phyloP scores from a whole-genome alignment of 2,329 filamentous ascomycete genomes.

The Pseudocercospora eumusae region DNA sequence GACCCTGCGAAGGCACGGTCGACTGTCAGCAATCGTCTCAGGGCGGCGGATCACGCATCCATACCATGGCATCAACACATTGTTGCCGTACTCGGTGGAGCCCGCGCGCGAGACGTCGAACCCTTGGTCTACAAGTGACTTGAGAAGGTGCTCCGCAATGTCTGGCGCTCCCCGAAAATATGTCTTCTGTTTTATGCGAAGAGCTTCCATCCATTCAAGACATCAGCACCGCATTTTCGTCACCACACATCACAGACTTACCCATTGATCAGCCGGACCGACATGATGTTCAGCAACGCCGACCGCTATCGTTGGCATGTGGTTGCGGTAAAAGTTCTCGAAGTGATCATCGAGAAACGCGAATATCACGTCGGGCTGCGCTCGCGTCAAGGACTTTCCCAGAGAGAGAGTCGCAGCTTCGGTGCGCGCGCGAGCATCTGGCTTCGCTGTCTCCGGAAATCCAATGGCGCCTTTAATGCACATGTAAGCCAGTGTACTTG shows the following conservation, averaged over 20 bases:
- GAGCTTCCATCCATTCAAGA: constrained; percentile 1
- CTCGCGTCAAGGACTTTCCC: neutral
- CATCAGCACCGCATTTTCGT: no score
- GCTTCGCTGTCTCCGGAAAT: neutral
- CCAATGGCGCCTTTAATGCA: neutral
- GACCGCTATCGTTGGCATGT: constrained; percentile 4
- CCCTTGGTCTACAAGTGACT: neutral
- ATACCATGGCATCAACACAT: constrained; percentile 1
- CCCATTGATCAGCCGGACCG: neutral
- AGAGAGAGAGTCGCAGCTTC: neutral
- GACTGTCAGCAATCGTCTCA: neutral
- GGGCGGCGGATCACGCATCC: neutral
- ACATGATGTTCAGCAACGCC: constrained; percentile 1
- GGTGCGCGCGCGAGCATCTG: neutral
- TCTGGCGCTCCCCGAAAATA: neutral
- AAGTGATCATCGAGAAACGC: constrained; percentile 4
- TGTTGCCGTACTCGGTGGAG: neutral
- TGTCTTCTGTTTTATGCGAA: neutral
- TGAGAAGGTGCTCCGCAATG: neutral
- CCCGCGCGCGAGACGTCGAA: neutral
- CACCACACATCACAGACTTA: no score
- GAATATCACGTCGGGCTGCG: neutral
- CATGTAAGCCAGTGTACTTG: neutral
- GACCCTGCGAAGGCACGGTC: neutral
- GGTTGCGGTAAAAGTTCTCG: constrained; percentile 7